Base-by-base conservation (phyloP, 768 basidiomycete genomes). In the Flagelloscypha sp. region DNA sequence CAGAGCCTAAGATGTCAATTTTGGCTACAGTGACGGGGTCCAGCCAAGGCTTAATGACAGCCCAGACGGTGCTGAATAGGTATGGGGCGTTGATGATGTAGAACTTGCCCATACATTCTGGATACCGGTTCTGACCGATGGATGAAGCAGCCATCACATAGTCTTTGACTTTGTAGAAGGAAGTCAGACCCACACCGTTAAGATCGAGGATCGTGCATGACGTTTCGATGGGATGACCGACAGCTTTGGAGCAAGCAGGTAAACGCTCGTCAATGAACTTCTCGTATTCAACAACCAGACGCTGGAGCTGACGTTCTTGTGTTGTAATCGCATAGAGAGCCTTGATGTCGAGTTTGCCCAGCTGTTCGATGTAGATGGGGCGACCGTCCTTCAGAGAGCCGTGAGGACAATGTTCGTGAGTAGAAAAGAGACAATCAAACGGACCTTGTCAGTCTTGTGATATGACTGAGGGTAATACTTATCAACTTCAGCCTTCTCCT, bases 41-140 rank as follows among this genome's bases (percentile, higher is more conserved):
- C 48, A 99, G 65, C 88, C 88, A 98, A 3, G 77, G 79, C 65
- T 88, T 94, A 65, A 98, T 75, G 45, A 92, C 55, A 13, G 64
- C 54, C 93, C 93, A 99, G 15, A 94, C 84, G 25, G 82, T 73
- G 33, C 75, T 73, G 66, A 99, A 99, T 34, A 78, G 71, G 79
- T 84, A 97, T 0, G 94, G 94, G 0, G 89, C 86, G 53, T 98
- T 97, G 72, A 95, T 85, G 71, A 98, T 92, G 70, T 87, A 99
- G 68, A 99, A 97, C 55, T 86, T 88, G 65, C 94, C 94, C 94
- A 97, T 89, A 46, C 71, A 77, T 58, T 94, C 88, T 1, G 90
- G 87, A 58, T 92, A 98, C 46, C 84, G 70, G 65, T 95, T 75
- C 58, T 95, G 92, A 8, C 89, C 87, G 57, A 99, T 81, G 18